Percentiles rank a stretch among this genome's conserved stretches.
These are phyloP conservation scores for Coemansia sp. DNA, from an alignment of 192 early-diverging fungal species.

Conservation along the genomic window DNA sequence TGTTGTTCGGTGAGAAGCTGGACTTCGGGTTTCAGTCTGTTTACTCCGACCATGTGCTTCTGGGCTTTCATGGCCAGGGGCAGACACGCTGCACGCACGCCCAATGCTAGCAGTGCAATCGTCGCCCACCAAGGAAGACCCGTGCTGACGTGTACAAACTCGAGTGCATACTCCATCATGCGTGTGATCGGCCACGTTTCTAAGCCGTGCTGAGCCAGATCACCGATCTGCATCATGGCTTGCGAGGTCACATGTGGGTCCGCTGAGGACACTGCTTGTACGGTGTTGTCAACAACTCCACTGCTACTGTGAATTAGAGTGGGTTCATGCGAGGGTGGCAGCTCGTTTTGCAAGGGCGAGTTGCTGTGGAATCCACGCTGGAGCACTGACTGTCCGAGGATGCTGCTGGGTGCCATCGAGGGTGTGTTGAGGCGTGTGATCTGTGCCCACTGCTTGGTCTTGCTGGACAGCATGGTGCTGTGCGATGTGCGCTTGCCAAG, in stretches of 20 bases:
- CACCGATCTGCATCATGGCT: constrained; percentile 71
- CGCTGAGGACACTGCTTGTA: background rate
- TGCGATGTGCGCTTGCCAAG: too few species aligned
- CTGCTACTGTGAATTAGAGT: too few species aligned
- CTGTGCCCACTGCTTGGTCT: too few species aligned
- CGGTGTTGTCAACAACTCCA: background rate
- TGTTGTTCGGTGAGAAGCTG: constrained; percentile 65
- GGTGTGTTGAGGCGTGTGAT: too few species aligned
- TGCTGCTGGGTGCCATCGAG: too few species aligned
- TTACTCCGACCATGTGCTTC: constrained; percentile 62
- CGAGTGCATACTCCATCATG: constrained; percentile 64
- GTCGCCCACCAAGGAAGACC: constrained; percentile 94
- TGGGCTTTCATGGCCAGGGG: constrained; percentile 74
- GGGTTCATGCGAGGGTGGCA: too few species aligned
- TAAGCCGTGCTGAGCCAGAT: constrained; percentile 80
- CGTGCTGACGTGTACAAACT: constrained; percentile 73
- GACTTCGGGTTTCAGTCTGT: constrained; percentile 69
- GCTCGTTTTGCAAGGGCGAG: too few species aligned
- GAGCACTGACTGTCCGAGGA: too few species aligned
- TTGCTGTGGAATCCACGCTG: constrained; percentile 6
- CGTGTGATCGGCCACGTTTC: constrained; percentile 70
- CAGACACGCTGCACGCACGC: constrained; percentile 64
- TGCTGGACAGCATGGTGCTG: too few species aligned
- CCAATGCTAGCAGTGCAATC: constrained; percentile 67
- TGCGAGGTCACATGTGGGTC: constrained; percentile 7